Evolutionary conservation across 2,329 filamentous ascomycete genomes (phyloP).

Genomic region (Blastomyces gilchristii): DNA sequence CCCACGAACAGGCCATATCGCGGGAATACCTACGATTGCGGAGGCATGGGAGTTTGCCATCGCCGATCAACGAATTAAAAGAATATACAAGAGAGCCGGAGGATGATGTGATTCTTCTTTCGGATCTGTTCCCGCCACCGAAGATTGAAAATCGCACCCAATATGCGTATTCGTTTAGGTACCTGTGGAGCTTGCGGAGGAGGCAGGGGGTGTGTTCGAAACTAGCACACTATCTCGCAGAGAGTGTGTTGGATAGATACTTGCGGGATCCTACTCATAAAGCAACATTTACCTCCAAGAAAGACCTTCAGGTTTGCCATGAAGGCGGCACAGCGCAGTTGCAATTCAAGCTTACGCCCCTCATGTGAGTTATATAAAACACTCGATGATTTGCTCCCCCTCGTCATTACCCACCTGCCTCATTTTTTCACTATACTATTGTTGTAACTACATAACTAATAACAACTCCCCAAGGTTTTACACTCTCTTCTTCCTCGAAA

Average conservation of each 20-base stretch:
- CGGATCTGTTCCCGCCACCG: slow-evolving; percentile 34
- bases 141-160: slow-evolving; percentile 25
- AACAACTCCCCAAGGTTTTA: slow-evolving; percentile 27
- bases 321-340: slow-evolving; percentile 27
- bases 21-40: slow-evolving; percentile 33
- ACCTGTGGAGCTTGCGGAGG: slow-evolving; percentile 29
- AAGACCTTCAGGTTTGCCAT: slow-evolving; percentile 26
- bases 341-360: slow-evolving; percentile 32
- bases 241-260: slow-evolving; percentile 33
- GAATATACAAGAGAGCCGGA: slow-evolving; percentile 33
- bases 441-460: neutral
- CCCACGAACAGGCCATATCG: slow-evolving; percentile 33
- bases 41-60: slow-evolving; percentile 35
- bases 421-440: neutral
- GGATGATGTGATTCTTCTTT: slow-evolving; percentile 36
- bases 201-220: slow-evolving; percentile 32
- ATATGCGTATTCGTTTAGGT: slow-evolving; percentile 34
- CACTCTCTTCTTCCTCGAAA: slow-evolving; percentile 32
- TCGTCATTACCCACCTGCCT: neutral
- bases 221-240: slow-evolving; percentile 33
- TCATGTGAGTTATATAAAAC: slow-evolving; percentile 26
- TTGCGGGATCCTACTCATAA: slow-evolving; percentile 25
- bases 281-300: slow-evolving; percentile 25
- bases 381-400: neutral
- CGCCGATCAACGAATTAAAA: slow-evolving; percentile 27